A percentile compares a stretch with the other conserved stretches of the same genome.
Evolutionary conservation across 2,329 filamentous ascomycete genomes (phyloP).

Genomic region (Mariannaea sp.): DNA sequence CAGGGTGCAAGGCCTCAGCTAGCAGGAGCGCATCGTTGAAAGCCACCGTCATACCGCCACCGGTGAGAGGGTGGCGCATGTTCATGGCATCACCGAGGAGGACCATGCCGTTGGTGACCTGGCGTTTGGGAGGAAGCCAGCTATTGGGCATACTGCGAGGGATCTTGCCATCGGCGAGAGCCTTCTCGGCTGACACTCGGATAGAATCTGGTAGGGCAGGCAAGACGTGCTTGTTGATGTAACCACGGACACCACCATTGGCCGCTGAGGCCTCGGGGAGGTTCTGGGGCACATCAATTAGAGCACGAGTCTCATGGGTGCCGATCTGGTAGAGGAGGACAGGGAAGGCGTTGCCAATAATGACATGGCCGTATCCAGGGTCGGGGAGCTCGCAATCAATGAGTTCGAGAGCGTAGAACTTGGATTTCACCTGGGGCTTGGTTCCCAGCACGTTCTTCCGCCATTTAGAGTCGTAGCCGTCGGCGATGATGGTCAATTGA

Average conservation of each 20-base stretch:
- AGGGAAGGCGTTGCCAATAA: slow-evolving; percentile 76
- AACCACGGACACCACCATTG: slow-evolving; percentile 81
- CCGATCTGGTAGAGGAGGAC: slow-evolving; percentile 97
- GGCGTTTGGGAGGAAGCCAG: slow-evolving; percentile 78
- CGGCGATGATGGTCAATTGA: slow-evolving; percentile 83
- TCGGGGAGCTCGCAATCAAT: slow-evolving; percentile 82
- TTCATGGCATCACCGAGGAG: slow-evolving; percentile 95
- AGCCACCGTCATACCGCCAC: slow-evolving; percentile 97
- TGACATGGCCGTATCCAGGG: slow-evolving; percentile 80
- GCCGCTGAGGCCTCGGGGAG: slow-evolving; percentile 73
- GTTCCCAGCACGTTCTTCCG: slow-evolving; percentile 75
- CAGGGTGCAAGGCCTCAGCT: slow-evolving; percentile 72
- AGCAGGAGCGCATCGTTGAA: slow-evolving; percentile 90
- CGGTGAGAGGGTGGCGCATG: slow-evolving; percentile 98
- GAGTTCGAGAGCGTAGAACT: slow-evolving; percentile 93
- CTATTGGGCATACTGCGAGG: slow-evolving; percentile 91
- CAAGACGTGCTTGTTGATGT: slow-evolving; percentile 79
- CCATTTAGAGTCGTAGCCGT: slow-evolving; percentile 93
- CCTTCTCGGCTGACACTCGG: slow-evolving; percentile 73
- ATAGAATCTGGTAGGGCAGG: slow-evolving; percentile 75
- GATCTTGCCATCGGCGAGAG: slow-evolving; percentile 78
- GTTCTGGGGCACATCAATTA: slow-evolving; percentile 85
- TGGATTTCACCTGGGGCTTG: slow-evolving; percentile 89
- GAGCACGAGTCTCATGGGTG: slow-evolving; percentile 85
- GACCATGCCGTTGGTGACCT: slow-evolving; percentile 66